A percentile compares a stretch with the other conserved stretches of the same genome.
These are phyloP conservation scores for Pseudopithomyces maydicus DNA, from an alignment of 2,329 filamentous ascomycete species.

Conservation along the genomic window DNA sequence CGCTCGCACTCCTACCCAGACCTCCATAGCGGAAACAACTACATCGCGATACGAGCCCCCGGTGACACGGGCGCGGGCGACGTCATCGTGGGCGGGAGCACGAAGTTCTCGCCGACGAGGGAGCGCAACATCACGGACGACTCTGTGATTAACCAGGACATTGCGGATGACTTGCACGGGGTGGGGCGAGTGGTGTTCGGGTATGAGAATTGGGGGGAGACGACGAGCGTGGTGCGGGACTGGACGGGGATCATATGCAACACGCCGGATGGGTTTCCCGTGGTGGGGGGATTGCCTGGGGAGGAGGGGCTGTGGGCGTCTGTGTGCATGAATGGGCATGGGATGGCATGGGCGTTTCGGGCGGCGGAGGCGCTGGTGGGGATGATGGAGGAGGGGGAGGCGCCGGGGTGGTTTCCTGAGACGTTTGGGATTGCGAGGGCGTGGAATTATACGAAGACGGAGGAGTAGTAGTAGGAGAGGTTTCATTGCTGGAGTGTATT, in stretches of 20 bases:
- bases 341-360: slow-evolving; percentile 11
- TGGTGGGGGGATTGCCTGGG: slow-evolving; percentile 1
- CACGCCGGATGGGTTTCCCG: slow-evolving; percentile 6
- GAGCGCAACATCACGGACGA: slow-evolving; percentile 7
- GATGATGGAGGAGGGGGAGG: slow-evolving; percentile 10
- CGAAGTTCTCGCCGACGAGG: slow-evolving; percentile 6
- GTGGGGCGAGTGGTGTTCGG: slow-evolving; percentile 6
- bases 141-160: slow-evolving; percentile 2
- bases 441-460: slow-evolving; percentile 1
- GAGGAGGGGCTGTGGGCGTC: slow-evolving; percentile 5
- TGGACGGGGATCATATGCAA: slow-evolving; percentile 7
- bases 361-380: slow-evolving; percentile 12
- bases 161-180: slow-evolving; percentile 2
- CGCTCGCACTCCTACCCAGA: slow-evolving; percentile 5
- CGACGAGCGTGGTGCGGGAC: neutral
- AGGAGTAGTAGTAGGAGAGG: no score
- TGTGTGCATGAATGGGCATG: slow-evolving; percentile 7
- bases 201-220: slow-evolving; percentile 6
- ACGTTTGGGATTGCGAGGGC: slow-evolving; percentile 7
- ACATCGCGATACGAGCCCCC: slow-evolving; percentile 7
- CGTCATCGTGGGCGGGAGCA: slow-evolving; percentile 6
- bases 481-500: no score
- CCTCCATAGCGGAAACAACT: slow-evolving; percentile 6
- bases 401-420: slow-evolving; percentile 9
- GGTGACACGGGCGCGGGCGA: slow-evolving; percentile 4